phyloP scores from a whole-genome alignment of 2,329 filamentous ascomycete genomes.

The Colletotrichum lentis region DNA sequence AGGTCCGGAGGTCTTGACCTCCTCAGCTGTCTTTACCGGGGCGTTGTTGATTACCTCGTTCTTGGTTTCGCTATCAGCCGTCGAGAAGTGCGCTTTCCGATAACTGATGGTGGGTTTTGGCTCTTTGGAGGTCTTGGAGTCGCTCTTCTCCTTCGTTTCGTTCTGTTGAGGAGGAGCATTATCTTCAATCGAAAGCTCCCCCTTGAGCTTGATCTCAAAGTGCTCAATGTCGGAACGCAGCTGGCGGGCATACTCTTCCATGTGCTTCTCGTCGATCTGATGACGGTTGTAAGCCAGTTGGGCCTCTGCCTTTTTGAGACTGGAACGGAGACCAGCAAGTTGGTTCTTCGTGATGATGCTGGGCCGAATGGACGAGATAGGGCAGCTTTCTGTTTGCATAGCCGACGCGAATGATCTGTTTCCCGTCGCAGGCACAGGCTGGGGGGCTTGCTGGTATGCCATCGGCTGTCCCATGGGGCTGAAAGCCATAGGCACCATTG shows the following conservation, averaged over 20 bases:
- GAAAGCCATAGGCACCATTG: constrained; percentile 41
- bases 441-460: constrained; percentile 18
- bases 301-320: constrained; percentile 65
- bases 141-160: constrained; percentile 49
- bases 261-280: constrained; percentile 66
- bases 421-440: constrained; percentile 9
- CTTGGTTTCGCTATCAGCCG: not conserved
- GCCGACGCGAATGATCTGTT: not conserved
- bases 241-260: constrained; percentile 54
- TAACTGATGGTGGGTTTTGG: constrained; percentile 25
- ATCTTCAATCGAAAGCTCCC: constrained; percentile 57
- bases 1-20: constrained; percentile 5
- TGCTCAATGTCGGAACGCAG: constrained; percentile 57
- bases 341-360: constrained; percentile 70
- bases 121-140: constrained; percentile 30
- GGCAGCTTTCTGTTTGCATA: constrained; percentile 43
- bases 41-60: not conserved
- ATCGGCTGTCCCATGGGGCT: constrained; percentile 42
- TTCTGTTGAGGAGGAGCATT: constrained; percentile 38
- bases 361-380: constrained; percentile 66
- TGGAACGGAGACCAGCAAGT: constrained; percentile 59
- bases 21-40: not conserved
- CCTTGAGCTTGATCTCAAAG: constrained; percentile 58
- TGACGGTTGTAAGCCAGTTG: constrained; percentile 69
- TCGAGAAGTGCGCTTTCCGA: constrained; percentile 14